Conservation (phyloP, 2,329 filamentous ascomycete species). For the Botryosphaeria dothidea region DNA sequence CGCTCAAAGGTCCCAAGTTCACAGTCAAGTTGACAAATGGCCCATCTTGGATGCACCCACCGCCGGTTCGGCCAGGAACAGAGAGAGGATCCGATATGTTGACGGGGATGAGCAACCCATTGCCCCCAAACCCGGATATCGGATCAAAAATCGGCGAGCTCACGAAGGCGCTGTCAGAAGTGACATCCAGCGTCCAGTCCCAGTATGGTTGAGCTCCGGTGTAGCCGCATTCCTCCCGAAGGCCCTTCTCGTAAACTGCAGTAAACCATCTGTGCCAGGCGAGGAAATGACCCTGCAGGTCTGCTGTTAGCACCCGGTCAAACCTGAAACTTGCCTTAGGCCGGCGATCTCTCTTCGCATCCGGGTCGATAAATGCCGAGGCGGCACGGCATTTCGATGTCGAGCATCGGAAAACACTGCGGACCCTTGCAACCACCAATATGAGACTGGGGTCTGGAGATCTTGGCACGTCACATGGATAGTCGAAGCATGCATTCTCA, state of each 20-base stretch:
- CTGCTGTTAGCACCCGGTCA: not conserved
- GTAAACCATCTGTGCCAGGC: conserved; percentile 11
- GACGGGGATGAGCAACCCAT: not conserved
- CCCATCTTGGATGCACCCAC: conserved; percentile 56
- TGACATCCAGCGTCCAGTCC: conserved; percentile 20
- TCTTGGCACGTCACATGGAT: not conserved
- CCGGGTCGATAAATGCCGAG: not conserved
- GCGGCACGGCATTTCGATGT: not conserved
- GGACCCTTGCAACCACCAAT: not conserved
- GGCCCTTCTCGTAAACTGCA: not conserved
- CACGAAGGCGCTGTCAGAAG: not conserved
- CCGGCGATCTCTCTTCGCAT: not conserved
- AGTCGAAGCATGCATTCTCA: not conserved
- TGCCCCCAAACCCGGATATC: conserved; percentile 17
- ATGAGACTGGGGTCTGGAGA: not conserved
- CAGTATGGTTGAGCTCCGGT: conserved; percentile 11
- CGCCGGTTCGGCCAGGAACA: conserved; percentile 39
- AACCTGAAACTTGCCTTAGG: not conserved
- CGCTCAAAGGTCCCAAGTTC: conserved; percentile 48
- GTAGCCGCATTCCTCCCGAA: conserved; percentile 8
- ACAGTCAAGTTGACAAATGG: conserved; percentile 52
- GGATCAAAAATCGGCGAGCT: conserved; percentile 17
- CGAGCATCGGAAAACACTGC: not conserved
- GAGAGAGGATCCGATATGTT: not conserved
- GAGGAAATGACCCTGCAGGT: conserved; percentile 7